Evolutionary conservation across 2,329 filamentous ascomycete genomes (phyloP).

Genomic region (Coccinonectria pachysandricola): DNA sequence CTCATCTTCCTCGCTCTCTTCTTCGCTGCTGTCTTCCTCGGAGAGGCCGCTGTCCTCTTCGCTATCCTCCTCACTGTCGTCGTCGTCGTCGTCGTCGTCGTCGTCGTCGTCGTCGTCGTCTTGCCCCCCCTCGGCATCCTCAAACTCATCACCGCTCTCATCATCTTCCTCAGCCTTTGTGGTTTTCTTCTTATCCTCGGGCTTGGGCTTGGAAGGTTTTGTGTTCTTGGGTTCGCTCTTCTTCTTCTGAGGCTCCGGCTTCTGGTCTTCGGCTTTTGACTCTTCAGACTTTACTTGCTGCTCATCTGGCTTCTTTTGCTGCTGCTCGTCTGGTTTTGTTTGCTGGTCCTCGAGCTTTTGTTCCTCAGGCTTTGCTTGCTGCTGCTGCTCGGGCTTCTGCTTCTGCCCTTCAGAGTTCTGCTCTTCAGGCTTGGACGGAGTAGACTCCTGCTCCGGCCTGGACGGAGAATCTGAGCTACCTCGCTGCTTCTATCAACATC

Average conservation of each 20-base stretch:
- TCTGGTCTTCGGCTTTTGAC: no score
- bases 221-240: no score
- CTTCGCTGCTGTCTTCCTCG: no score
- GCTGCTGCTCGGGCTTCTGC: constrained; percentile 4
- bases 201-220: no score
- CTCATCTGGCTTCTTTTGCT: constrained; percentile 1
- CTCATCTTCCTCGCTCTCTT: constrained; percentile 15
- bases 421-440: constrained; percentile 4
- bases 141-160: constrained; percentile 7
- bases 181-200: no score
- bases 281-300: no score
- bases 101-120: constrained; percentile 12
- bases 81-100: constrained; percentile 4
- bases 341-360: constrained; percentile 1
- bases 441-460: constrained; percentile 5
- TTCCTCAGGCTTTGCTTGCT: constrained; percentile 6
- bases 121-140: constrained; percentile 8
- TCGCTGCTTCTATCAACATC: constrained; percentile 10
- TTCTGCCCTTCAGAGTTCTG: constrained; percentile 5
- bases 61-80: constrained; percentile 8
- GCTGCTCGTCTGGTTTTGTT: neutral
- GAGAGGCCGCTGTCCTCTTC: no score
- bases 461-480: constrained; percentile 5
- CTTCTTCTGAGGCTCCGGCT: constrained; percentile 3
- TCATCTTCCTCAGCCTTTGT: constrained; percentile 4